Evolutionary conservation across 202 grass and related monocot genomes (phyloP), one percentile per base, ranked within the genome.

Genomic region (Schoenoplectus triqueter): DNA sequence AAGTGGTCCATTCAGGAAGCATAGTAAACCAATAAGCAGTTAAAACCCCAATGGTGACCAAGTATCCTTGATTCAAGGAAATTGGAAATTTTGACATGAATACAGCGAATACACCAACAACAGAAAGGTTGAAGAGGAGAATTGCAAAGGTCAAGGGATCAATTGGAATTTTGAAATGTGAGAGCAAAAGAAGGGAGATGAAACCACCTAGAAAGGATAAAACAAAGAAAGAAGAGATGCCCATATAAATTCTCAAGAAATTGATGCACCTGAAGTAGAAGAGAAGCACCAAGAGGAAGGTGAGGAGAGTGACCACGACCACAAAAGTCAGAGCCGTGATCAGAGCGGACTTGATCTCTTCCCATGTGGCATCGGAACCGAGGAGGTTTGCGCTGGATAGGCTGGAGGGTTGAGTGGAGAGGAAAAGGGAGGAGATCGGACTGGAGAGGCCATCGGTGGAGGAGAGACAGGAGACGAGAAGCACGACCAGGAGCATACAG

Each of bases 11-110:
- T 92, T 98, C 91, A 4, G 92, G 91, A 0, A 98, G 89, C 22
- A 98, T 86, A 62, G 95, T 95, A 87, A 98, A 98, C 90, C 88
- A 98, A 86, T 95, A 95, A 48, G 95, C 93, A 0, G 92, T 94
- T 76, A 95, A 88, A 10, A 98, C 95, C 62, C 92, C 95, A 65
- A 98, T 78, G 68, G 81, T 45, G 45, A 98, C 87, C 61, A 98
- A 87, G 67, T 92, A 94, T 1, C 89, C 74, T 86, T 98, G 95
- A 83, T 95, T 94, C 71, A 95, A 78, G 60, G 85, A 85, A 89
- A 98, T 98, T 46, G 95, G 95, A 59, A 98, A 87, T 69, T 91
- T 93, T 0, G 89, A 48, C 85, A 90, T 86, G 69, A 95, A 87
- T 2, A 90, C 87, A 44, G 92, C 89, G 62, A 93, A 41, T 3